Conservation (phyloP, 306 rosid genomes). For the Quercus variabilis region DNA sequence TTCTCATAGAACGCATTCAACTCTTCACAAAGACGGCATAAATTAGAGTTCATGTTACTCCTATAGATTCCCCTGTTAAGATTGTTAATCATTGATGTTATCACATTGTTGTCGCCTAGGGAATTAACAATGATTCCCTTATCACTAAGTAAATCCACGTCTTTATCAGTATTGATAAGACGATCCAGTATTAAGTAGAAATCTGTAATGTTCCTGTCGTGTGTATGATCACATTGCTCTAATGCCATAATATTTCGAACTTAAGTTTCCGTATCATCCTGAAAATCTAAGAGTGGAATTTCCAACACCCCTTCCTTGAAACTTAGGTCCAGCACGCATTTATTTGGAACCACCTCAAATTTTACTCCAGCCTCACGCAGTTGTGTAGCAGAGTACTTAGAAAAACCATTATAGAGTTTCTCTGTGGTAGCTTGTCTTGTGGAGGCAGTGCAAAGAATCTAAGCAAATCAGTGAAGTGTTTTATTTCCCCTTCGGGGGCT, state of each 20-base stretch:
- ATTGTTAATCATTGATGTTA: slow-evolving; percentile 18
- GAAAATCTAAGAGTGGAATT: background rate
- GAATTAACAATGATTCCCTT: slow-evolving; percentile 11
- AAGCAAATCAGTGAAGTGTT: too few relatives aligned
- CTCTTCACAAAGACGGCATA: too few relatives aligned
- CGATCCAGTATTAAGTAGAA: slow-evolving; percentile 15
- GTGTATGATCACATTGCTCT: slow-evolving; percentile 27
- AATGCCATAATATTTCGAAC: slow-evolving; percentile 35
- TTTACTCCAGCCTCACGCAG: background rate
- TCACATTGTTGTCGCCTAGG: slow-evolving; percentile 14
- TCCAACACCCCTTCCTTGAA: background rate
- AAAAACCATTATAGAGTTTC: fast-evolving
- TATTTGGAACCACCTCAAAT: background rate
- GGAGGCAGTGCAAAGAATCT: background rate
- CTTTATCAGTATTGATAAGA: slow-evolving; percentile 19
- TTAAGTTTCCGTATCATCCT: slow-evolving; percentile 17
- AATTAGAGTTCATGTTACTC: fast-evolving
- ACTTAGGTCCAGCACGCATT: background rate
- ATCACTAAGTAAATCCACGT: slow-evolving; percentile 26
- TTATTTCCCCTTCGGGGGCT: too few relatives aligned
- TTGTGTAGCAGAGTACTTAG: background rate
- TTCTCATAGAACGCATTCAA: too few relatives aligned
- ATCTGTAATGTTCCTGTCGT: slow-evolving; percentile 12
- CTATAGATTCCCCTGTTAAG: background rate
- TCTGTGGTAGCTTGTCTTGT: fast-evolving